Base-by-base conservation (phyloP, 352 stramenopile species). In the Globisporangium nagaii region DNA sequence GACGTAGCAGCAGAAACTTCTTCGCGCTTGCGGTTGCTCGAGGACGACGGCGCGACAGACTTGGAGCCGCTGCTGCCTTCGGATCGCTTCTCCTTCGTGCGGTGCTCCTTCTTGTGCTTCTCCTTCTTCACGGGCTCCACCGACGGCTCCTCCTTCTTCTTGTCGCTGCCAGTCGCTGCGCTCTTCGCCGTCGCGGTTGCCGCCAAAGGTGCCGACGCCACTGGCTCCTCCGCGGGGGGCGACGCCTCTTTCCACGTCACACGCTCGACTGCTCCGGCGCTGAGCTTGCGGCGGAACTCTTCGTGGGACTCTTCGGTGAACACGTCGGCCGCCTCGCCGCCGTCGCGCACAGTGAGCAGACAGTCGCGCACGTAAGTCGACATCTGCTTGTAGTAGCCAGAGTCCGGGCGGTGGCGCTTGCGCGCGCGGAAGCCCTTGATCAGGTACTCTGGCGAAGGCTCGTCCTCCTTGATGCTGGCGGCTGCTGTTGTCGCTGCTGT, bases 381-480 rank as follows among this genome's bases (percentile, higher is more conserved):
- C 82, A 95, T 93, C 40, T 86, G 77, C 56, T 83, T 84, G 66
- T 83, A 88, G 65, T 95, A 93, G 1, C 75, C 70, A 12, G 80
- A 90, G 61, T 92, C 77, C 13, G 84, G 84, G 0, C 82, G 84
- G 71, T 93, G 80, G 39, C 84, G 71, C 65, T 95, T 95, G 37
- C 80, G 70, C 22, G 81, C 84, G 17, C 84, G 80, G 50, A 60
- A 61, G 10, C 70, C 82, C 66, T 89, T 89, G 63, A 90, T 90
- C 45, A 77, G 75, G 62, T 91, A 90, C 27, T 24, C 32, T 19
- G 31, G 9, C 40, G 56, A 52, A 11, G 31, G 57, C 8, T 56
- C 57, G 11, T 42, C 2, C 12, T 50, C 31, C 11, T 55, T 40
- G 11, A 22, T 49, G 44, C 58, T 59, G 19, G 19, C 39, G 3